Percentiles rank a stretch among this genome's conserved stretches.
Evolutionary conservation across 2,329 filamentous ascomycete species (phyloP).

Genomic region (Sporothrix schenckii): DNA sequence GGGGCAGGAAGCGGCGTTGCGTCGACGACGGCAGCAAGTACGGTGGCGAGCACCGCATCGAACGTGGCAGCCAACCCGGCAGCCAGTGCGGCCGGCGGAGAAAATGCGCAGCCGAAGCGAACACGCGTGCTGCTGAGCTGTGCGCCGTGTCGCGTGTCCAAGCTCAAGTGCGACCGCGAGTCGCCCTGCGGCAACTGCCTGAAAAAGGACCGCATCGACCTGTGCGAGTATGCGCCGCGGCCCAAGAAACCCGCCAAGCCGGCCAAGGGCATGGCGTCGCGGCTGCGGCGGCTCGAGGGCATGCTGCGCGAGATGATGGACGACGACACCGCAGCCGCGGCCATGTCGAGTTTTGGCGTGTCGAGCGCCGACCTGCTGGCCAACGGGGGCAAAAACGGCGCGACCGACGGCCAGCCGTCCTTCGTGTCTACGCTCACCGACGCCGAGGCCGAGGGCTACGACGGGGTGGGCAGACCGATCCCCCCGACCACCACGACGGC

Average conservation of each 20-base stretch:
- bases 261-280: conserved; percentile 56
- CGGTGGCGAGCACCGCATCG: neutral
- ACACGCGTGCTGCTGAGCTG: conserved; percentile 57
- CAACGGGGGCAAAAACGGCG: neutral
- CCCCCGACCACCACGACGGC: conserved; percentile 8
- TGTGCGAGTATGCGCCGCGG: conserved; percentile 55
- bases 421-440: conserved; percentile 1
- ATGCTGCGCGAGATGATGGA: conserved; percentile 62
- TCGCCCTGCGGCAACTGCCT: conserved; percentile 57
- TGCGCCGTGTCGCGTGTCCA: conserved; percentile 55
- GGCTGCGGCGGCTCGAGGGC: conserved; percentile 59
- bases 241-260: conserved; percentile 47
- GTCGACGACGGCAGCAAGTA: no score
- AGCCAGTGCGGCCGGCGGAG: conserved; percentile 3
- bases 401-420: neutral
- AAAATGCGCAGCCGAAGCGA: conserved; percentile 44
- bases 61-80: neutral
- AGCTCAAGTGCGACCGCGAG: conserved; percentile 60
- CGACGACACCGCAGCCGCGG: conserved; percentile 28
- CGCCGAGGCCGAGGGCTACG: conserved; percentile 33
- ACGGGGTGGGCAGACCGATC: conserved; percentile 35
- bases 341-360: conserved; percentile 34
- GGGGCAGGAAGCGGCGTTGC: no score
- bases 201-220: conserved; percentile 52
- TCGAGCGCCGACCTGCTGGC: conserved; percentile 25